Base-by-base conservation (phyloP, 495 filamentous ascomycete species). In the Melanomma pulvis-pyrius region DNA sequence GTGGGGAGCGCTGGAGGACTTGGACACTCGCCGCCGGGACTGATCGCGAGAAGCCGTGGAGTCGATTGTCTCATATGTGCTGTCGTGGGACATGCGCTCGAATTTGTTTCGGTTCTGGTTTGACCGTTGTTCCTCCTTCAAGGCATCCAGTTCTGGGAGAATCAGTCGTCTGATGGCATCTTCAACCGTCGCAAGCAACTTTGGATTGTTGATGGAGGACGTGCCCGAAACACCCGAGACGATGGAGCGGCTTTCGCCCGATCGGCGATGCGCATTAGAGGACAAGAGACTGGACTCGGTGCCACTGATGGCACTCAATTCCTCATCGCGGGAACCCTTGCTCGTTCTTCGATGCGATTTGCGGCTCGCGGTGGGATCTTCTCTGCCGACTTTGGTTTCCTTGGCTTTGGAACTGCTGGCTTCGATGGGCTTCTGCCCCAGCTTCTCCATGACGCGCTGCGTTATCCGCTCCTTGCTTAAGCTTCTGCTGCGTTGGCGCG, bases 161-260 rank as follows among this genome's bases (percentile, higher is more conserved):
- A 98, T 96, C 52, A 98, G 80, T 48, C 93, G 85, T 53, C 90
- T 88, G 68, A 98, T 98, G 22, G 94, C 92, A 79, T 97, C 93
- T 76, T 98, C 93, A 8, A 98, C 93, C 0, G 92, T 93, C 74
- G 96, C 91, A 5, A 98, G 84, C n/a, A 98, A 78, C 67, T 91
- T 96, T 0, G 93, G 93, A 73, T 98, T 97, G 77, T 96, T 97
- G 77, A 96, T 88, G 0, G 91, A 94, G 7, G 92, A 91, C 59
- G 68, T 63, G n/a, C 87, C 91, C 25, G 92, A 94, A 17, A 87
- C 86, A 29, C 87, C 85, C 3, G 91, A 93, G 34, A 85, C 84
- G 56, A 90, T 80, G 5, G 92, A 93, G 71, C 91, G 86, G 61
- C 89, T 83, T 71, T 92, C 90, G 41, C 85, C 83, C 15, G 90